phyloP scores from a whole-genome alignment of 1,284 basidiomycete species.

The Cystobasidium slooffiae region DNA sequence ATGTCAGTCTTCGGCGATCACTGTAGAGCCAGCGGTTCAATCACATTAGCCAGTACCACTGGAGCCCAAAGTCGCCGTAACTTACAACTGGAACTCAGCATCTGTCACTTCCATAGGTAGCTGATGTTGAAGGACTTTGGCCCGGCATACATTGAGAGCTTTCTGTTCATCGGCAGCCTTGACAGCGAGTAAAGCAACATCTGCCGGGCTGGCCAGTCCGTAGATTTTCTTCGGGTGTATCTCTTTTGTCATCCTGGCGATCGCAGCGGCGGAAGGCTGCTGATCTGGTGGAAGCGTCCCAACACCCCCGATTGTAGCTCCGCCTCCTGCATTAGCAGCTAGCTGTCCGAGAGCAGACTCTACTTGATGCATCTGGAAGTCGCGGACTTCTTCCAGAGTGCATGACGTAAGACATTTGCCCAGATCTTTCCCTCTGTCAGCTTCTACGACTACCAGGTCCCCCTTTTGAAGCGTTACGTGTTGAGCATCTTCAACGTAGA shows the following conservation, averaged over 20 bases:
- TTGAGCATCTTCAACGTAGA: conserved; percentile 74
- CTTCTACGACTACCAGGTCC: conserved; percentile 95
- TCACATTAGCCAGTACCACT: neutral
- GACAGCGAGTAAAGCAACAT: conserved; percentile 74
- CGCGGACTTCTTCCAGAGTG: conserved; percentile 78
- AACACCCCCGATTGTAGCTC: conserved; percentile 39
- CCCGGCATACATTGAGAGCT: conserved; percentile 86
- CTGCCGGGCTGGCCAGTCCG: conserved; percentile 81
- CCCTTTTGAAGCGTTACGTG: conserved; percentile 68
- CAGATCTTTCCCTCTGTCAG: conserved; percentile 90
- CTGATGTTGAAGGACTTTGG: conserved; percentile 87
- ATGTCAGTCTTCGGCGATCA: conserved; percentile 96
- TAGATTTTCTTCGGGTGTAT: conserved; percentile 97
- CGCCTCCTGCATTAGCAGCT: conserved; percentile 39
- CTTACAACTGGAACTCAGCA: conserved; percentile 95
- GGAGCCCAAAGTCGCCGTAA: conserved; percentile 38
- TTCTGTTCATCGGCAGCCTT: conserved; percentile 91
- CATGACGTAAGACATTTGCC: conserved; percentile 73
- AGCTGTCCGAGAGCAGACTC: conserved; percentile 47
- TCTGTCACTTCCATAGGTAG: conserved; percentile 97
- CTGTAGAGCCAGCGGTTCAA: conserved; percentile 58
- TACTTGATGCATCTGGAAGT: conserved; percentile 76
- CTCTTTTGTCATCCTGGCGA: conserved; percentile 62
- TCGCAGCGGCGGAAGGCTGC: conserved; percentile 41
- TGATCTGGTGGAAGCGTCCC: conserved; percentile 31